Evolutionary conservation across 1,139 yeast genomes (phyloP).

Genomic region (Geotrichum histeridarum): DNA sequence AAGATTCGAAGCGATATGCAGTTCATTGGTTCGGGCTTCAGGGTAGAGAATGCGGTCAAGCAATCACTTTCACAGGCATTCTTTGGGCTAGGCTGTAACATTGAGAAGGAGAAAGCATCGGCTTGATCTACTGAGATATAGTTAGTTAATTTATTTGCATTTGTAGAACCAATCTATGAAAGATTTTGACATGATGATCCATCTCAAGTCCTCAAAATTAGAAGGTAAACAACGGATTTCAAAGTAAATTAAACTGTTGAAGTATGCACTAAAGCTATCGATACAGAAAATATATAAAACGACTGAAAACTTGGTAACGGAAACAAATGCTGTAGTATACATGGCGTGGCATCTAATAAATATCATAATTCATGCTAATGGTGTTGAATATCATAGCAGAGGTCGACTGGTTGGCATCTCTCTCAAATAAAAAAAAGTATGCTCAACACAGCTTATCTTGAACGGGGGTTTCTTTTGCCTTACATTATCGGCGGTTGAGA

Average conservation of each 20-base stretch:
- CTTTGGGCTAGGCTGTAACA: conserved; percentile 77
- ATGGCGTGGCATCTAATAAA: not conserved
- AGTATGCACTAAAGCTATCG: conserved; percentile 5
- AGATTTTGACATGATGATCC: not conserved
- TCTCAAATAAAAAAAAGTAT: not conserved
- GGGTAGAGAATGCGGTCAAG: conserved; percentile 61
- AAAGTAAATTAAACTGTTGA: conserved; percentile 4
- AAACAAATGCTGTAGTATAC: not conserved
- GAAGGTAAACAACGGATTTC: not conserved
- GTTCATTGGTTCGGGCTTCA: conserved; percentile 82
- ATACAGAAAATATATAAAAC: conserved; percentile 3
- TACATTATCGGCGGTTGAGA: conserved; percentile 32
- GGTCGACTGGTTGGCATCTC: not conserved
- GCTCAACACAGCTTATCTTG: not conserved
- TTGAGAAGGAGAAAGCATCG: conserved; percentile 55
- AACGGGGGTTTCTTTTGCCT: not conserved
- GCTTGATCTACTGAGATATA: not conserved
- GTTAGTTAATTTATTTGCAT: not conserved
- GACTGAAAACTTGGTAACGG: not conserved
- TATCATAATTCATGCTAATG: conserved; percentile 7
- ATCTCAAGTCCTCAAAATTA: not conserved
- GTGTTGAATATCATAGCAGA: conserved; percentile 6
- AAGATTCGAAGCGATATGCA: conserved; percentile 60
- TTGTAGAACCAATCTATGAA: not conserved
- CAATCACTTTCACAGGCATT: conserved; percentile 85